These are phyloP conservation scores for Spinacia oleracea DNA, from an alignment of 179 eudicot genomes.

Conservation along the genomic window DNA sequence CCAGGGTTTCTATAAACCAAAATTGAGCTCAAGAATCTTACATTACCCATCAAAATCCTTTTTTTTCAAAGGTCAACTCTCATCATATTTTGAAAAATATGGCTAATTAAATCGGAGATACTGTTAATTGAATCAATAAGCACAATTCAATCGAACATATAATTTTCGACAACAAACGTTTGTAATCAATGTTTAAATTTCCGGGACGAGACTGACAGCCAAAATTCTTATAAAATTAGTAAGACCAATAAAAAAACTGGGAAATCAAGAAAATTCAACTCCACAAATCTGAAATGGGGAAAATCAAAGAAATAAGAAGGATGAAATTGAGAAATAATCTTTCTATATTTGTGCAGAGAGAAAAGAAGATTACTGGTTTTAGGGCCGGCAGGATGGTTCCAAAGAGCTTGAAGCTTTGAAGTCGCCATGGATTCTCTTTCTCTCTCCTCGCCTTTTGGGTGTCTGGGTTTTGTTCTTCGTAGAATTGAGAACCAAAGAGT, in stretches of 20 bases:
- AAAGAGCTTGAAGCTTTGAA: slow-evolving; percentile 21
- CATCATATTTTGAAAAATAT: neutral
- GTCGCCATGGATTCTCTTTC: neutral
- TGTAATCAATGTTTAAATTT: neutral
- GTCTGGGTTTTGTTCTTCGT: neutral
- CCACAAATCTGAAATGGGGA: neutral
- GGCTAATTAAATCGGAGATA: neutral
- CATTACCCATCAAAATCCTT: neutral
- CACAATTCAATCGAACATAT: neutral
- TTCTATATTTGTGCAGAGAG: neutral
- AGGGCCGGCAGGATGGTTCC: slow-evolving; percentile 23
- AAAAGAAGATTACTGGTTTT: slow-evolving; percentile 12
- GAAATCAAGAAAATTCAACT: neutral
- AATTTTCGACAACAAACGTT: neutral
- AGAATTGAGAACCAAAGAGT: neutral
- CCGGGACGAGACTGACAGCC: neutral
- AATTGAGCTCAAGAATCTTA: neutral
- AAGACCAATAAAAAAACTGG: neutral
- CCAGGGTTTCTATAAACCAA: neutral
- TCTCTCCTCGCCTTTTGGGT: neutral
- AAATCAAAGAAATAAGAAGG: neutral
- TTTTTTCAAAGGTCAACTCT: neutral
- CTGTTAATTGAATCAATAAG: neutral
- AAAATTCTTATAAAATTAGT: neutral
- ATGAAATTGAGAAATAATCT: neutral